Conservation (phyloP, 2,329 filamentous ascomycete genomes). For the Cladosporium sphaerospermum region DNA sequence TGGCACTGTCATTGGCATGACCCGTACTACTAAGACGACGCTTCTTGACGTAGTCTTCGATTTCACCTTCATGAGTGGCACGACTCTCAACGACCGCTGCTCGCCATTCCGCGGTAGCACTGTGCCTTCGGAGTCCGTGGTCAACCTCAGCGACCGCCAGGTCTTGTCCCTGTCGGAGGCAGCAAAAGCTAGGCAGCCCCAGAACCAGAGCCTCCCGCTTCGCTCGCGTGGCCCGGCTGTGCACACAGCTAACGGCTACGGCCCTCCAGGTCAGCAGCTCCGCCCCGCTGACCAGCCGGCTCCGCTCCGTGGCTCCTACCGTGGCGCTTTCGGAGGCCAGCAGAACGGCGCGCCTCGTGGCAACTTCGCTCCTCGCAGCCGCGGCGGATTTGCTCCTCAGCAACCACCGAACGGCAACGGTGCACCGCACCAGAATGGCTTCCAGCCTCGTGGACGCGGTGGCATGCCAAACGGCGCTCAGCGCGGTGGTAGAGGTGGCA, state of each 20-base stretch:
- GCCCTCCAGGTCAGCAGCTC: constrained; percentile 56
- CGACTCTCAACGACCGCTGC: constrained; percentile 81
- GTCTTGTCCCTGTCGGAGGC: constrained; percentile 55
- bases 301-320: constrained; percentile 53
- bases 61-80: constrained; percentile 93
- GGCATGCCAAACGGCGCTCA: constrained; percentile 28
- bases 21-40: constrained; percentile 73
- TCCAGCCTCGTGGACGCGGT: constrained; percentile 21
- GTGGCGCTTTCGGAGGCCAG: constrained; percentile 48
- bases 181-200: constrained; percentile 23
- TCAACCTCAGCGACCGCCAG: constrained; percentile 81
- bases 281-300: constrained; percentile 50
- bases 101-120: constrained; percentile 92
- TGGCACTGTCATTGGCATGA: constrained; percentile 93
- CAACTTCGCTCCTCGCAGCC: constrained; percentile 27
- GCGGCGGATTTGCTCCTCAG: constrained; percentile 29
- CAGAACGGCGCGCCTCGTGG: constrained; percentile 24
- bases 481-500: constrained; percentile 32
- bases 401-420: constrained; percentile 12
- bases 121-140: constrained; percentile 76
- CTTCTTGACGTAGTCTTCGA: constrained; percentile 93
- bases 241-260: constrained; percentile 48
- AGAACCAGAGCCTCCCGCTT: constrained; percentile 21
- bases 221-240: constrained; percentile 36
- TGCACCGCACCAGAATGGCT: constrained; percentile 12